Percentiles rank a stretch among this genome's conserved stretches.
Evolutionary conservation across 2,329 filamentous ascomycete genomes (phyloP).

Genomic region (Chaetothyriales sp.): DNA sequence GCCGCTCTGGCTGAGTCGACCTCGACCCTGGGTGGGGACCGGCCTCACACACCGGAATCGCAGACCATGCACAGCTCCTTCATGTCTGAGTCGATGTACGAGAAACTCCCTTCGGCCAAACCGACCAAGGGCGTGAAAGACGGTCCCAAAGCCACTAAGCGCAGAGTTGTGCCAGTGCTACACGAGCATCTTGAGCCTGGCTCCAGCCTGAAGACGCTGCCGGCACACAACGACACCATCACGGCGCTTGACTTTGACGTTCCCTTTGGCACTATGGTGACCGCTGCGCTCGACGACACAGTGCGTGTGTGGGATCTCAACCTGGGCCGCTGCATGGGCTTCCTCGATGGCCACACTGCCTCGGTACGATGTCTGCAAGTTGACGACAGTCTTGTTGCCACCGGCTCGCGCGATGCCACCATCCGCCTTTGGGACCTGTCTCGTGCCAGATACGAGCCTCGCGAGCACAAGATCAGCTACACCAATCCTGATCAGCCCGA

Average conservation of each 20-base stretch:
- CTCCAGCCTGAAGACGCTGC: conserved; percentile 71
- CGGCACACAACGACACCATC: conserved; percentile 74
- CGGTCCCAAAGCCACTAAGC: conserved; percentile 35
- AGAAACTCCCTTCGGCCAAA: conserved; percentile 54
- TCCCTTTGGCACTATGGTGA: conserved; percentile 92
- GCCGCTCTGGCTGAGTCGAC: conserved; percentile 19
- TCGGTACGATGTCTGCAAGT: conserved; percentile 87
- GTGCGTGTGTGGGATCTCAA: conserved; percentile 95
- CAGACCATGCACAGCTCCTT: conserved; percentile 47
- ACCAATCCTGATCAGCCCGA: conserved; percentile 30
- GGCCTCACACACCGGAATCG: conserved; percentile 32
- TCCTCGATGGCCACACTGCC: conserved; percentile 84
- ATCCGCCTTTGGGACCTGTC: conserved; percentile 92
- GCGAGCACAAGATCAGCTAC: conserved; percentile 38
- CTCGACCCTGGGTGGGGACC: conserved; percentile 18
- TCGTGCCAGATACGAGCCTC: conserved; percentile 67
- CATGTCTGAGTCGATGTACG: conserved; percentile 97
- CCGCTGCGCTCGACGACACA: conserved; percentile 80
- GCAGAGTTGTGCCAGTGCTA: conserved; percentile 81
- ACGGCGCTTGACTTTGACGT: conserved; percentile 90
- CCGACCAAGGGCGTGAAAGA: conserved; percentile 23
- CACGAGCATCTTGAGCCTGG: conserved; percentile 92
- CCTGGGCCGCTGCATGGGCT: conserved; percentile 76
- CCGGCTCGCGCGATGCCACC: conserved; percentile 85
- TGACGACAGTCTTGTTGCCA: conserved; percentile 87